Percentiles rank a stretch among this genome's conserved stretches.
Evolutionary conservation across 805 yeast species (phyloP).

Genomic region (Suhomyces sp.): DNA sequence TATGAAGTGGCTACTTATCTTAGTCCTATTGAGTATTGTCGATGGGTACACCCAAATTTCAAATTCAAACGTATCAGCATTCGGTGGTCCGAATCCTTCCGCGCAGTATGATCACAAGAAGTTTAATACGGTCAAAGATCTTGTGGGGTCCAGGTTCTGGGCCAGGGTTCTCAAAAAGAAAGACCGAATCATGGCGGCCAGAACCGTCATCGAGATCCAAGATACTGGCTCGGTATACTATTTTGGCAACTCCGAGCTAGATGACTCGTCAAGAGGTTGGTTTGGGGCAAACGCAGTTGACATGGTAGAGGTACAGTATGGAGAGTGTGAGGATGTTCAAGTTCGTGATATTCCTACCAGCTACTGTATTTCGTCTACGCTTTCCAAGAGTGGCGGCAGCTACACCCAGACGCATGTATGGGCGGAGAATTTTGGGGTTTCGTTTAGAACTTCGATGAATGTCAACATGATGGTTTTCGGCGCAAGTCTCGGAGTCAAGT

Average conservation of each 20-base stretch:
- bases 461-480: not conserved
- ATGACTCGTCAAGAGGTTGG: not conserved
- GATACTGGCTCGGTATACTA: constrained; percentile 8
- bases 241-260: constrained; percentile 8
- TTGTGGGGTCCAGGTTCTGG: constrained; percentile 13
- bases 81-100: not conserved
- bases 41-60: not conserved
- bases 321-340: constrained; percentile 1
- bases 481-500: not conserved
- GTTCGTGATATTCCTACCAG: constrained; percentile 15
- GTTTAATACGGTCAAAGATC: constrained; percentile 3
- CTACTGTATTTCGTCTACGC: constrained; percentile 14
- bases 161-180: constrained; percentile 2
- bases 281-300: constrained; percentile 7
- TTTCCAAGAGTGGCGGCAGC: constrained; percentile 15
- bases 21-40: not conserved
- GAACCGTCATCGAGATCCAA: constrained; percentile 7
- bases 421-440: constrained; percentile 2
- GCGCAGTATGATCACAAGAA: not conserved
- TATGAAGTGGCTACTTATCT: not conserved
- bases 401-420: constrained; percentile 13
- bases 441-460: not conserved
- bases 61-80: not conserved
- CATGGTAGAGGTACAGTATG: constrained; percentile 19
- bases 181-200: constrained; percentile 4